Percentiles rank a stretch among this genome's conserved stretches.
These are phyloP conservation scores for Postia placenta DNA, from an alignment of 768 basidiomycete species.

Conservation along the genomic window DNA sequence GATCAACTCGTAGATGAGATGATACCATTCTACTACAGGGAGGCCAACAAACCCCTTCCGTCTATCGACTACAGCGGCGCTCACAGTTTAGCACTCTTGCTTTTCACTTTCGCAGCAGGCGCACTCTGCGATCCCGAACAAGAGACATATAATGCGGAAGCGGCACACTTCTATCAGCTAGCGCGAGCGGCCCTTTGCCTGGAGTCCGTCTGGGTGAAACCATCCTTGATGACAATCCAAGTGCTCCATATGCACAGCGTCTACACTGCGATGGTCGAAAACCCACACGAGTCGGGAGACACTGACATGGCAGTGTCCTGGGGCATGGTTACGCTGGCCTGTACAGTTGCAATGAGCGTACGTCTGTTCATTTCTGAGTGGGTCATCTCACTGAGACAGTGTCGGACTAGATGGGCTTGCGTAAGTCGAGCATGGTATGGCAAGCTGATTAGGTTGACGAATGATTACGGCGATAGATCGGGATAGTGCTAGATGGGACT, in stretches of 20 bases:
- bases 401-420: conserved; percentile 32
- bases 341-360: conserved; percentile 57
- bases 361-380: conserved; percentile 15
- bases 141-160: conserved; percentile 28
- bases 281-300: conserved; percentile 48
- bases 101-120: conserved; percentile 26
- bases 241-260: conserved; percentile 61
- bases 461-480: conserved; percentile 42
- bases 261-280: conserved; percentile 65
- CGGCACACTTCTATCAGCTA: conserved; percentile 59
- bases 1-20: conserved; percentile 61
- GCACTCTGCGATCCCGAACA: conserved; percentile 25
- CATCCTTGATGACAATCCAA: conserved; percentile 66
- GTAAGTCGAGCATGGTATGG: too few relatives aligned
- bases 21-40: conserved; percentile 50
- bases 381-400: background rate
- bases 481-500: conserved; percentile 58
- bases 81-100: conserved; percentile 27
- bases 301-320: conserved; percentile 40
- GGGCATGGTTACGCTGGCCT: conserved; percentile 44
- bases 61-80: conserved; percentile 31
- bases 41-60: conserved; percentile 18
- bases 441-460: background rate
- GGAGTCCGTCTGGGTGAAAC: conserved; percentile 66
- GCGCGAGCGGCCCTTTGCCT: conserved; percentile 59